These are phyloP conservation scores for Malus hybrid DNA, from an alignment of 331 rosid genomes.

Conservation along the genomic window DNA sequence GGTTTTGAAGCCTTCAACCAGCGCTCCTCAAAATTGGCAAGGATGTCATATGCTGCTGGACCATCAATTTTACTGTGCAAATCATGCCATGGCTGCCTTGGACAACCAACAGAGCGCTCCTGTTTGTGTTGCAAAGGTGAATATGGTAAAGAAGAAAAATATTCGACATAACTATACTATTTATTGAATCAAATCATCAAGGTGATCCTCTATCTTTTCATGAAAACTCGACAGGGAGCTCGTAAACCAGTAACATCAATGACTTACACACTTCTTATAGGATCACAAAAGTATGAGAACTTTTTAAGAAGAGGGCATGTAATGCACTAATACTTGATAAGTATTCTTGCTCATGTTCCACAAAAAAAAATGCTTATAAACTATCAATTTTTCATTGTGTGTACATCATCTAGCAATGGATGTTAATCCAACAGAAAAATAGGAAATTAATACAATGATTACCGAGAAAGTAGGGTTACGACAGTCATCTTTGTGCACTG, in stretches of 20 bases:
- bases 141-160: neutral
- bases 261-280: neutral
- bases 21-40: constrained; percentile 81
- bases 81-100: constrained; percentile 99
- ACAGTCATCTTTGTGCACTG: constrained; percentile 63
- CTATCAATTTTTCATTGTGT: neutral
- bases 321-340: neutral
- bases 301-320: neutral
- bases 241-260: neutral
- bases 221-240: neutral
- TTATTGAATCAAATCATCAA: neutral
- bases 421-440: neutral
- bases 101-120: constrained; percentile 61
- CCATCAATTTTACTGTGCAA: constrained; percentile 80
- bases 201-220: neutral
- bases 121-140: constrained; percentile 13
- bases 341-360: neutral
- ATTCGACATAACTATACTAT: neutral
- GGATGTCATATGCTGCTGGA: constrained; percentile 85
- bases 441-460: neutral
- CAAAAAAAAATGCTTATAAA: neutral
- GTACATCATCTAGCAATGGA: neutral
- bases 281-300: neutral
- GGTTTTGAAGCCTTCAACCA: constrained; percentile 62
- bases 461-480: constrained; percentile 74